Percentiles rank a stretch among this genome's conserved stretches.
phyloP scores from a whole-genome alignment of 1,284 basidiomycete genomes.

The Inonotus obliquus region DNA sequence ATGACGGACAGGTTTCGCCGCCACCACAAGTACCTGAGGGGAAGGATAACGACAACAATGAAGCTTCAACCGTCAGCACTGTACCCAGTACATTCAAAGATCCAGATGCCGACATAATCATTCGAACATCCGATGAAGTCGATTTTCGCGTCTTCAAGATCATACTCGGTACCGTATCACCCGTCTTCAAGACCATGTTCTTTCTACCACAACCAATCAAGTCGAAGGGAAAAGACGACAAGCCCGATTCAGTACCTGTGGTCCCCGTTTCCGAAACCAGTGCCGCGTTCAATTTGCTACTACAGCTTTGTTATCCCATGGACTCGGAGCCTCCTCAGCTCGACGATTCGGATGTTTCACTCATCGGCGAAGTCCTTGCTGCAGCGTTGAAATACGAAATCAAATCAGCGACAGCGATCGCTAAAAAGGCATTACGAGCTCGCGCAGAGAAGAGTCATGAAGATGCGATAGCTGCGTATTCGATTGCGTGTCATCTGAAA shows the following conservation, averaged over 20 bases:
- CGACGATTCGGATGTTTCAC: neutral
- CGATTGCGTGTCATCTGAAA: neutral
- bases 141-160: constrained; percentile 23
- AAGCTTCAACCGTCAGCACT: no score
- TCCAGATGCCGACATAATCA: constrained; percentile 18
- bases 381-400: constrained; percentile 37
- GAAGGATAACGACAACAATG: no score
- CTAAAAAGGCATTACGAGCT: neutral
- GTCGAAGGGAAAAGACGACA: no score
- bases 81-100: neutral
- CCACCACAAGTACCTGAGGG: no score
- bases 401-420: constrained; percentile 6
- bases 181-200: constrained; percentile 27
- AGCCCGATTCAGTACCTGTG: constrained; percentile 42
- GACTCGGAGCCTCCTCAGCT: neutral
- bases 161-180: constrained; percentile 23
- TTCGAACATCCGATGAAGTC: constrained; percentile 20
- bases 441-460: neutral
- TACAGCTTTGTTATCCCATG: constrained; percentile 46
- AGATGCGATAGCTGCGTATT: neutral
- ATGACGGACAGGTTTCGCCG: no score
- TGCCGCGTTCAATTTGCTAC: constrained; percentile 40
- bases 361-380: constrained; percentile 23
- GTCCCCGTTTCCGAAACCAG: constrained; percentile 33
- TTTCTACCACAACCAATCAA: constrained; percentile 18